phyloP scores from a whole-genome alignment of 768 basidiomycete genomes.

The Paxillus involutus region DNA sequence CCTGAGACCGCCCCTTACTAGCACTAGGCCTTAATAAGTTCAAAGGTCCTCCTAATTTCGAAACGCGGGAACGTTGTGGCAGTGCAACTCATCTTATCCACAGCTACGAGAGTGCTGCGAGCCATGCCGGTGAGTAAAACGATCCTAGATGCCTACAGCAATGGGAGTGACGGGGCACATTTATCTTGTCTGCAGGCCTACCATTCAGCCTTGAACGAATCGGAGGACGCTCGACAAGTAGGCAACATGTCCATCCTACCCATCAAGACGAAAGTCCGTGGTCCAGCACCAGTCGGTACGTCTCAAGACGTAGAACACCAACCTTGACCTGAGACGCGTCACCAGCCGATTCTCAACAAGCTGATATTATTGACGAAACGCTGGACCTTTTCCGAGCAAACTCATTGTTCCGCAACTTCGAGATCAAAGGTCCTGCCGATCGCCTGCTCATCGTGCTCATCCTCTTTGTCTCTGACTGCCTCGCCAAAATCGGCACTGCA shows the following conservation, averaged over 20 bases:
- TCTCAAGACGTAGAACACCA: conserved; percentile 7
- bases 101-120: background rate
- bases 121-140: conserved; percentile 53
- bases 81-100: conserved; percentile 27
- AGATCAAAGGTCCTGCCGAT: conserved; percentile 98
- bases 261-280: conserved; percentile 88
- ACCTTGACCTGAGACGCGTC: conserved; percentile 11
- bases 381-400: conserved; percentile 98
- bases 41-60: too few species aligned
- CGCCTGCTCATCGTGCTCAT: conserved; percentile 95
- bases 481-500: conserved; percentile 80
- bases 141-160: background rate
- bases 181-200: conserved; percentile 66
- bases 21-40: too few species aligned
- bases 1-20: too few species aligned
- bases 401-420: conserved; percentile 98
- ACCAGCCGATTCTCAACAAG: conserved; percentile 72
- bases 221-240: conserved; percentile 74
- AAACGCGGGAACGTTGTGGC: conserved; percentile 12
- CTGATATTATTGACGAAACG: conserved; percentile 95
- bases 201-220: conserved; percentile 91
- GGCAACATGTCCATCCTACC: conserved; percentile 92
- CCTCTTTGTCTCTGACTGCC: conserved; percentile 96
- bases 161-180: background rate
- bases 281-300: conserved; percentile 83